Percentiles rank a stretch among this genome's conserved stretches.
These are phyloP conservation scores for Avena insularis DNA, from an alignment of 176 grass and related monocot genomes.

Conservation along the genomic window DNA sequence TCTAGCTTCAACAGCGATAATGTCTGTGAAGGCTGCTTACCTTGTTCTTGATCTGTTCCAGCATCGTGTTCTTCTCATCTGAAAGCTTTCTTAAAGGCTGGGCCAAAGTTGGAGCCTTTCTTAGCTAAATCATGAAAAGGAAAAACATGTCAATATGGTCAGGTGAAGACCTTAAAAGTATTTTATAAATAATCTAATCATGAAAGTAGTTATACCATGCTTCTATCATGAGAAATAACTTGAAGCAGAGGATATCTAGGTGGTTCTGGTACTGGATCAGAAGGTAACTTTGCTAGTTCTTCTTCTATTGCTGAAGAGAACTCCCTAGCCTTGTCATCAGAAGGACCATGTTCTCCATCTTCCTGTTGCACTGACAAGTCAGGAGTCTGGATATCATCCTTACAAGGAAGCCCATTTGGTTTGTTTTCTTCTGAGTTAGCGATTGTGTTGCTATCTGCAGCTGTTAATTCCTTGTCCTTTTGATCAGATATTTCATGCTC, in stretches of 20 bases:
- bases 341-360: not conserved
- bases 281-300: slow-evolving; percentile 47
- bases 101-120: slow-evolving; percentile 67
- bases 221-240: slow-evolving; percentile 85
- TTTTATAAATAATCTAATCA: not conserved
- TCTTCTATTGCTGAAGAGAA: slow-evolving; percentile 46
- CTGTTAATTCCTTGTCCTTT: slow-evolving; percentile 33
- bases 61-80: slow-evolving; percentile 59
- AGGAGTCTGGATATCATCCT: not conserved
- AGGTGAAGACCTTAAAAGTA: slow-evolving; percentile 27
- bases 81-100: slow-evolving; percentile 60
- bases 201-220: slow-evolving; percentile 59
- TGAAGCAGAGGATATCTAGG: slow-evolving; percentile 71
- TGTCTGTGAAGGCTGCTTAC: slow-evolving; percentile 49
- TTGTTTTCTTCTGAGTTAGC: slow-evolving; percentile 40
- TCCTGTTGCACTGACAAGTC: slow-evolving; percentile 11
- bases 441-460: slow-evolving; percentile 20
- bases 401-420: slow-evolving; percentile 20
- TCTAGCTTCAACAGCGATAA: not conserved
- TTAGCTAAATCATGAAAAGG: slow-evolving; percentile 55
- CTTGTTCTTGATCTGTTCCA: slow-evolving; percentile 92
- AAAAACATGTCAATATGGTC: not conserved
- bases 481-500: not conserved
- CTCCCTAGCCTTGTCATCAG: slow-evolving; percentile 28
- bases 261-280: slow-evolving; percentile 42